These are phyloP conservation scores for Linum usitatissimum DNA, from an alignment of 345 rosid species.

Conservation along the genomic window DNA sequence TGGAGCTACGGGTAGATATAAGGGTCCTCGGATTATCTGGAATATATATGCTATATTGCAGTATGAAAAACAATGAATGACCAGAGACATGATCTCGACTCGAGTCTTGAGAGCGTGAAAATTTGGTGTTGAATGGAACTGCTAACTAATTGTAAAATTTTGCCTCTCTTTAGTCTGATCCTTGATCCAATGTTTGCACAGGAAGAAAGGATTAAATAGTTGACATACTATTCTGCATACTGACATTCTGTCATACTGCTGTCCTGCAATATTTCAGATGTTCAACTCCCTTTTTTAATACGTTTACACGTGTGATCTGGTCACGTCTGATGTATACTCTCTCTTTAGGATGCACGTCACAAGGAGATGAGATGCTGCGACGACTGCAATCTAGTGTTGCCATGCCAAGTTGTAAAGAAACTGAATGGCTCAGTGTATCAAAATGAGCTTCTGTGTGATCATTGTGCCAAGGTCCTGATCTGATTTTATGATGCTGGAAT, in stretches of 20 bases:
- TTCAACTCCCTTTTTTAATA: no score
- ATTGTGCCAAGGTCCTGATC: constrained; percentile 62
- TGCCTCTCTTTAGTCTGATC: no score
- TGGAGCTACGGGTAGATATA: no score
- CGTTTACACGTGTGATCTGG: not conserved
- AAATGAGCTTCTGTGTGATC: constrained; percentile 52
- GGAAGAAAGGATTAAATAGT: no score
- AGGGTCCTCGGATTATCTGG: no score
- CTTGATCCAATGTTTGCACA: no score
- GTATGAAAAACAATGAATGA: no score
- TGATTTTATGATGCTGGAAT: constrained; percentile 8
- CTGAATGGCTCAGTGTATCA: constrained; percentile 31
- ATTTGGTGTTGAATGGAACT: no score
- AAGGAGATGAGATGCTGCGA: constrained; percentile 49
- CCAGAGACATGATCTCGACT: no score
- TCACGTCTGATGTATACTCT: not conserved
- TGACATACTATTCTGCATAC: not conserved
- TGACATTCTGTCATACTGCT: not conserved
- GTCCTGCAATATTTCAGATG: not conserved
- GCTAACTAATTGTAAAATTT: no score
- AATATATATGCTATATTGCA: no score
- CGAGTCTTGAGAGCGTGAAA: no score
- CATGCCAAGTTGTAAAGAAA: constrained; percentile 50
- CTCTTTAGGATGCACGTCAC: constrained; percentile 37
- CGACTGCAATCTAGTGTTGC: constrained; percentile 54